These are phyloP conservation scores for Fistulinella prunicolor DNA, from an alignment of 768 basidiomycete genomes.

Conservation along the genomic window DNA sequence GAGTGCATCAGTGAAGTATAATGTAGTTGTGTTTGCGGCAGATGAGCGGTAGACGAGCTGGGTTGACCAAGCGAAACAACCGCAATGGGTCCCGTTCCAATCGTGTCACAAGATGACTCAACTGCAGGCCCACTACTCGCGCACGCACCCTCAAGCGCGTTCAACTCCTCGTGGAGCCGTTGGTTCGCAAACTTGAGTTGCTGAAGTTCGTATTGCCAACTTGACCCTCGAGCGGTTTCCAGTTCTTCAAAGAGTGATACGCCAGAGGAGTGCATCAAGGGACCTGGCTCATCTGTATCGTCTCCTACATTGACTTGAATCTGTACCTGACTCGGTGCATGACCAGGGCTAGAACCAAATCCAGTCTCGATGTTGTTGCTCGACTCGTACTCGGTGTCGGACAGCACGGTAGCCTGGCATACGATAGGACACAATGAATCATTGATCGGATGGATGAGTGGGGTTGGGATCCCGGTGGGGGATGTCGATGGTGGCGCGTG, in stretches of 20 bases:
- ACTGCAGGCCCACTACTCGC: neutral
- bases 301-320: neutral
- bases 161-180: conserved; percentile 57
- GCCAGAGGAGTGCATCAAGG: conserved; percentile 11
- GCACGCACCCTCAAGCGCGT: conserved; percentile 33
- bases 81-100: neutral
- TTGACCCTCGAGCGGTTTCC: conserved; percentile 61
- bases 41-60: neutral
- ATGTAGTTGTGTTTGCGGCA: conserved; percentile 1
- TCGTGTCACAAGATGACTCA: neutral
- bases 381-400: neutral
- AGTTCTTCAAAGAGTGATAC: conserved; percentile 72
- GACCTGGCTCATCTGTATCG: neutral
- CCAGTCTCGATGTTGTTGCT: neutral
- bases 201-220: conserved; percentile 93
- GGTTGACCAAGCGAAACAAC: neutral
- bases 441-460: conserved; percentile 16
- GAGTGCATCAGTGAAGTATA: conserved; percentile 9
- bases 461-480: neutral
- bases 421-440: conserved; percentile 27
- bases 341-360: neutral
- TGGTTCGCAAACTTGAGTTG: conserved; percentile 74
- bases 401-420: conserved; percentile 29
- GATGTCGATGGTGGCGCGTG: conserved; percentile 2
- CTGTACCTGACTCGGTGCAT: neutral